These are phyloP conservation scores for Bipolaris victoriae DNA, from an alignment of 2,329 filamentous ascomycete genomes.

Conservation along the genomic window DNA sequence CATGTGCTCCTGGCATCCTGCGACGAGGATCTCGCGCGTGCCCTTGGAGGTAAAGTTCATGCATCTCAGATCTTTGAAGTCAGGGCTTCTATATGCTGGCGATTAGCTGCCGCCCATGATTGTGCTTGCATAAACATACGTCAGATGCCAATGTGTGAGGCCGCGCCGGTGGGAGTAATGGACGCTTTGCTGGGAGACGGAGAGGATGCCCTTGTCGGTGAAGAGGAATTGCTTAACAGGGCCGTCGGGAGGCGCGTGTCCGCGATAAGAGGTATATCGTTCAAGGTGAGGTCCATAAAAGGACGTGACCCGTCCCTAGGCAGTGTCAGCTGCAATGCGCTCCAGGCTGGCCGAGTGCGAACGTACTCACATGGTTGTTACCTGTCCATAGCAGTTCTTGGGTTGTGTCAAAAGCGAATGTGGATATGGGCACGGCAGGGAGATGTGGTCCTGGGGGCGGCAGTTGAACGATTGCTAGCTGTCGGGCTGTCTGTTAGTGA, in stretches of 20 bases:
- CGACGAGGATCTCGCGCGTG: slow-evolving; percentile 81
- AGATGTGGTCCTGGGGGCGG: slow-evolving; percentile 73
- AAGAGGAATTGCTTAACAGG: slow-evolving; percentile 86
- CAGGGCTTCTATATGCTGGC: slow-evolving; percentile 61
- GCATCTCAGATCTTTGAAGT: slow-evolving; percentile 86
- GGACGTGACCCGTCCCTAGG: slow-evolving; percentile 84
- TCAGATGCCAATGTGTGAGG: slow-evolving; percentile 85
- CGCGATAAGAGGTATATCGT: slow-evolving; percentile 87
- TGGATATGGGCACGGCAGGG: slow-evolving; percentile 73
- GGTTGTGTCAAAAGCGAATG: slow-evolving; percentile 84
- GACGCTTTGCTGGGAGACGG: slow-evolving; percentile 79
- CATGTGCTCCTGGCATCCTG: slow-evolving; percentile 85
- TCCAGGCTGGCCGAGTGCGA: slow-evolving; percentile 1
- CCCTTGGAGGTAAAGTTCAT: slow-evolving; percentile 95
- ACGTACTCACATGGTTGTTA: slow-evolving; percentile 77
- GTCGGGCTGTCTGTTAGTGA: slow-evolving; percentile 26
- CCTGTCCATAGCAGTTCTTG: slow-evolving; percentile 94
- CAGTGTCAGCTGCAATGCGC: slow-evolving; percentile 16
- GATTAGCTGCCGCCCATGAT: slow-evolving; percentile 24
- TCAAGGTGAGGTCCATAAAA: slow-evolving; percentile 87
- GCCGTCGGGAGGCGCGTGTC: slow-evolving; percentile 75
- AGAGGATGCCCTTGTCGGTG: slow-evolving; percentile 87
- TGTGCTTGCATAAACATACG: slow-evolving; percentile 56
- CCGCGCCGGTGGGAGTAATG: slow-evolving; percentile 89
- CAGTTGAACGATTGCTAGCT: slow-evolving; percentile 83